phyloP scores from a whole-genome alignment of 768 basidiomycete genomes.

The Pleurotus salmoneostramineus region DNA sequence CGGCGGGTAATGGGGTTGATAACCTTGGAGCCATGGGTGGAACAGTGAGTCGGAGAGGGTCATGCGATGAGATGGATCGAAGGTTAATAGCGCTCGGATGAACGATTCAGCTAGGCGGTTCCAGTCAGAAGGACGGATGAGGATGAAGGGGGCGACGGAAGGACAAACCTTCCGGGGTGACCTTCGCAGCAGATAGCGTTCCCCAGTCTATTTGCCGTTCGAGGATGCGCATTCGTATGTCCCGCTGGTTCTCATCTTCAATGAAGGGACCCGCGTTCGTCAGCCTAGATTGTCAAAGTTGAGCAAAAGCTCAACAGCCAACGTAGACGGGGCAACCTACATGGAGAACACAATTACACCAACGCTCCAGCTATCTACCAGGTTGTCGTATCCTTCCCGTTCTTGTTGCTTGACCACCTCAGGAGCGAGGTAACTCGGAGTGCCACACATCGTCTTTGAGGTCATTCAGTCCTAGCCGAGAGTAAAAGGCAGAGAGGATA shows the following conservation, averaged over 20 bases:
- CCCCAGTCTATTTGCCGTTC: constrained; percentile 62
- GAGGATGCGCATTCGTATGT: constrained; percentile 59
- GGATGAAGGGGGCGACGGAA: background rate
- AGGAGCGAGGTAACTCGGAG: constrained; percentile 90
- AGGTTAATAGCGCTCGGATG: constrained; percentile 58
- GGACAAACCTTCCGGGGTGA: constrained; percentile 46
- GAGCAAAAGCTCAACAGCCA: constrained; percentile 7
- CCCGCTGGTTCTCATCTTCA: constrained; percentile 60
- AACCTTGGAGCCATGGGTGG: constrained; percentile 71
- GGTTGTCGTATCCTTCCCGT: constrained; percentile 73
- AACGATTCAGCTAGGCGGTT: constrained; percentile 57
- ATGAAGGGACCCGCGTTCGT: constrained; percentile 78
- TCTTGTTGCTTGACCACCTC: constrained; percentile 76
- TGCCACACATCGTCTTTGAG: constrained; percentile 88
- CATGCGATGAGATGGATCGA: constrained; percentile 65
- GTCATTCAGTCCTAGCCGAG: background rate
- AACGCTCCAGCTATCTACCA: constrained; percentile 95
- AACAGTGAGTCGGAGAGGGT: constrained; percentile 60
- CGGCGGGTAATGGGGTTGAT: constrained; percentile 23
- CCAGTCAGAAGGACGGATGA: background rate
- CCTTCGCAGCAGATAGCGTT: constrained; percentile 30
- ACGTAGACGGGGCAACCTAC: constrained; percentile 35
- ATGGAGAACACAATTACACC: constrained; percentile 94
- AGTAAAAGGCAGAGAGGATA: constrained; percentile 3
- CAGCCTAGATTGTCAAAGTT: constrained; percentile 42